Base-by-base conservation (phyloP, 2,329 filamentous ascomycete species). In the Gnomoniopsis smithogilvyi region DNA sequence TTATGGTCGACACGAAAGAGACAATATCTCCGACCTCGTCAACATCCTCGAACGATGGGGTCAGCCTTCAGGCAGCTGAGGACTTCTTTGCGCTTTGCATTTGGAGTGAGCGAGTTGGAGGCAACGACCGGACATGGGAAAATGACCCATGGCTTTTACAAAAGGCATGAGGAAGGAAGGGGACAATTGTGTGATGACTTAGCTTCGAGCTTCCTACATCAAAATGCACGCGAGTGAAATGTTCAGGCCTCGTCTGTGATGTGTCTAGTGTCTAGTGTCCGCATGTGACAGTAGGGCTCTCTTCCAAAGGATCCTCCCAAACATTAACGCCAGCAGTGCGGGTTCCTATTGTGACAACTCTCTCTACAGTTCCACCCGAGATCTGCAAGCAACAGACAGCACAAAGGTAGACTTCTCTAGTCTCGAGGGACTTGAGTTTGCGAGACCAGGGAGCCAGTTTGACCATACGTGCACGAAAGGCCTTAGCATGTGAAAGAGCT, bases 51-150 rank as follows among this genome's bases (percentile, higher is more conserved):
- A 49, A 51, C 59, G 49, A 61, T 51, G 53, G 46, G 56, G 12
- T 38, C 43, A 51, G 58, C 57, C 56, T 59, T 53, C 54, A 56
- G 51, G 48, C 50, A 56, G 54, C 56, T 52, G 51, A 48, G 52
- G 60, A 54, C 51, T 62, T 56, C 45, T 56, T 56, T 51, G 54
- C 59, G 50, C 53, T 56, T 62, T 50, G 47, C 54, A 58, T 60
- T 56, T 56, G 62, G 63, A 63, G 63, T 63, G 59, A 57, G 45
- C 59, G 52, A 59, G 56, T 61, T 62, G 54, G 60, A 56, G 45
- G 7, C 45, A 47, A 56, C 49, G 51, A 55, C 58, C 62, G 51
- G 60, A 59, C 43, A 51, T 60, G 56, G 60, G 62, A 52, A 63
- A 59, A 19, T 52, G 11, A 24, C 61, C 34, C 59, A 34, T 26